phyloP scores from a whole-genome alignment of 306 rosid genomes.

The Lotus japonicus region DNA sequence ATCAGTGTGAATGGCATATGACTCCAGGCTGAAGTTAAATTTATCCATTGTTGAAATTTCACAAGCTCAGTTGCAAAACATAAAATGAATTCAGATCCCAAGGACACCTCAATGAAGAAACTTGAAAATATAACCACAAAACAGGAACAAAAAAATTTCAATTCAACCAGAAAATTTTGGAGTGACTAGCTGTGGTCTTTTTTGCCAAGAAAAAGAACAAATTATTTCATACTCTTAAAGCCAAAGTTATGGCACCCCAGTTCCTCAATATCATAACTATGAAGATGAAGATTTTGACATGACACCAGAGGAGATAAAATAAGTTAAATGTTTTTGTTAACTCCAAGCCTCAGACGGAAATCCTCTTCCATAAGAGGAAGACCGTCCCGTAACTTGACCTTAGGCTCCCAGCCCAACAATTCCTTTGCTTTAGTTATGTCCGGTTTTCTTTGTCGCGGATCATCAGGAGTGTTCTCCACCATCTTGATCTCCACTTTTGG shows the following conservation, averaged over 20 bases:
- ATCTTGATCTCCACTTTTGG: conserved; percentile 42
- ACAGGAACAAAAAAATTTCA: background rate
- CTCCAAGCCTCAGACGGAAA: conserved; percentile 54
- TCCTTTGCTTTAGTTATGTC: conserved; percentile 55
- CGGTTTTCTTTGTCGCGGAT: conserved; percentile 58
- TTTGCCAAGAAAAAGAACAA: background rate
- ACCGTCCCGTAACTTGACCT: conserved; percentile 45
- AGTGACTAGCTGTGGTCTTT: background rate
- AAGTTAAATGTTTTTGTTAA: conserved; percentile 28
- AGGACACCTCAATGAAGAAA: background rate
- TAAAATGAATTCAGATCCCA: background rate
- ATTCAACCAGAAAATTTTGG: conserved; percentile 12
- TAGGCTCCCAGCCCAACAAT: conserved; percentile 60
- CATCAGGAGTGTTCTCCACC: conserved; percentile 69
- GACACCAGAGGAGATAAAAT: background rate
- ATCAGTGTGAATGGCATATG: background rate
- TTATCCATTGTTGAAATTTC: background rate
- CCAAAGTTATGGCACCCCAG: conserved; percentile 7
- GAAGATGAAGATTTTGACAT: conserved; percentile 6
- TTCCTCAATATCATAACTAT: background rate
- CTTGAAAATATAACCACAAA: background rate
- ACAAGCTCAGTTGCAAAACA: background rate
- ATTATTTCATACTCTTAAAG: too few relatives aligned
- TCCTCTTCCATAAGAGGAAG: conserved; percentile 69
- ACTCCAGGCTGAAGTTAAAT: background rate